A percentile compares a stretch with the other conserved stretches of the same genome.
Conservation (phyloP, 208 protist genomes). For the Herpetomonas samuelpessoai region DNA sequence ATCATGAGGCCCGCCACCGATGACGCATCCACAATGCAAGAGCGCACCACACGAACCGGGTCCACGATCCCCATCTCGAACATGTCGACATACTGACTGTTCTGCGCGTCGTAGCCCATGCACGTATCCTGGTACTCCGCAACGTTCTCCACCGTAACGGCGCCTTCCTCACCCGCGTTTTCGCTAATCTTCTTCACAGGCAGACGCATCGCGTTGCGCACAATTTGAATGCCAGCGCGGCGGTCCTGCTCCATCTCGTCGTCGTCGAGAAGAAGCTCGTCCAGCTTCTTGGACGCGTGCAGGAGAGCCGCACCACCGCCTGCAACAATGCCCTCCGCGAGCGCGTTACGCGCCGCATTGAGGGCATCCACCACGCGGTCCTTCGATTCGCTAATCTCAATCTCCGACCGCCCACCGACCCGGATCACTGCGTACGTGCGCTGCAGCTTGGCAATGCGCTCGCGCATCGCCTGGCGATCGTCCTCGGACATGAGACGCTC, state of each 20-base stretch:
- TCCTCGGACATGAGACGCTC: slow-evolving; percentile 93
- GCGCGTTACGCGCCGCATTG: slow-evolving; percentile 98
- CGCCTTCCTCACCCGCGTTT: slow-evolving; percentile 98
- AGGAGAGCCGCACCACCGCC: slow-evolving; percentile 98
- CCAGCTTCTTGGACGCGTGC: slow-evolving; percentile 91
- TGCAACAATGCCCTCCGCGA: slow-evolving; percentile 98
- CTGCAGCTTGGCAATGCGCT: slow-evolving; percentile 90
- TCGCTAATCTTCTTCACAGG: slow-evolving; percentile 95
- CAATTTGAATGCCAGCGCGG: slow-evolving; percentile 81
- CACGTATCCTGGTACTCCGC: slow-evolving; percentile 79
- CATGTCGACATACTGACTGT: slow-evolving; percentile 97
- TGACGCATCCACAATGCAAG: slow-evolving; percentile 96
- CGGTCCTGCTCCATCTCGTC: slow-evolving; percentile 84
- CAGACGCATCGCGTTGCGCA: slow-evolving; percentile 83
- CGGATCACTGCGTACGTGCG: slow-evolving; percentile 94
- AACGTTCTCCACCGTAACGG: slow-evolving; percentile 98
- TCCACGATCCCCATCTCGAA: slow-evolving; percentile 99
- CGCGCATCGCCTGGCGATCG: slow-evolving; percentile 95
- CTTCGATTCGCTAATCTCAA: slow-evolving; percentile 99
- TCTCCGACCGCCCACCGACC: slow-evolving; percentile 97
- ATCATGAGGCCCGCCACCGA: slow-evolving; percentile 99
- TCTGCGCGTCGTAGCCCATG: slow-evolving; percentile 97
- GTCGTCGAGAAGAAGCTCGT: slow-evolving; percentile 87
- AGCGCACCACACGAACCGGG: slow-evolving; percentile 98
- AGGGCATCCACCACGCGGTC: slow-evolving; percentile 99